A percentile compares a stretch with the other conserved stretches of the same genome.
These are phyloP conservation scores for Leishmania lainsoni DNA, from an alignment of 208 protist species.

Conservation along the genomic window DNA sequence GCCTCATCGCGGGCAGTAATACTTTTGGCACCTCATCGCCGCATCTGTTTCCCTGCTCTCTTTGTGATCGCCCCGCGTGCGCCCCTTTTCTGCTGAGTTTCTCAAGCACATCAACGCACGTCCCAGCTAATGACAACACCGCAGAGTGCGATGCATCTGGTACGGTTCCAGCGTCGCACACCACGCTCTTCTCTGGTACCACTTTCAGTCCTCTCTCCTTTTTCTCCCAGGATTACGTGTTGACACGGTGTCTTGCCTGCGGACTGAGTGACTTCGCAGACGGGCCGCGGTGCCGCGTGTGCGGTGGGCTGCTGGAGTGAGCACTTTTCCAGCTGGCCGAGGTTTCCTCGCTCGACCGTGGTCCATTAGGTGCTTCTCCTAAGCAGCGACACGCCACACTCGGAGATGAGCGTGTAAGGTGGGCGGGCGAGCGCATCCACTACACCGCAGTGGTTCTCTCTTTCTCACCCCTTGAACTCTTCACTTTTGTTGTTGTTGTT, in stretches of 20 bases:
- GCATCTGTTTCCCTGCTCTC: slow-evolving; percentile 53
- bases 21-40: not conserved
- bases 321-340: no score
- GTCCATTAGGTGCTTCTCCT: not conserved
- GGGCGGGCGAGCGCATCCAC: not conserved
- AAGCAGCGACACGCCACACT: not conserved
- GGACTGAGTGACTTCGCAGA: slow-evolving; percentile 63
- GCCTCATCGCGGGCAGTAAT: not conserved
- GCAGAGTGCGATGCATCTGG: not conserved
- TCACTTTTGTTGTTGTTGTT: not conserved
- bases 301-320: slow-evolving; percentile 70
- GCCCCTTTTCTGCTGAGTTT: slow-evolving; percentile 29
- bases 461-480: not conserved
- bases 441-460: not conserved
- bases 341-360: not conserved
- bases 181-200: slow-evolving; percentile 73
- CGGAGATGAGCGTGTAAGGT: not conserved
- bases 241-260: slow-evolving; percentile 67
- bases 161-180: slow-evolving; percentile 33
- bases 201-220: slow-evolving; percentile 75
- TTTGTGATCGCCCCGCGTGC: slow-evolving; percentile 43
- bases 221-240: slow-evolving; percentile 52
- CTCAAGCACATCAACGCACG: slow-evolving; percentile 33
- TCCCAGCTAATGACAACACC: not conserved
- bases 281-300: slow-evolving; percentile 71